Conservation (phyloP, 1,284 basidiomycete species). For the Mixia osmundae region DNA sequence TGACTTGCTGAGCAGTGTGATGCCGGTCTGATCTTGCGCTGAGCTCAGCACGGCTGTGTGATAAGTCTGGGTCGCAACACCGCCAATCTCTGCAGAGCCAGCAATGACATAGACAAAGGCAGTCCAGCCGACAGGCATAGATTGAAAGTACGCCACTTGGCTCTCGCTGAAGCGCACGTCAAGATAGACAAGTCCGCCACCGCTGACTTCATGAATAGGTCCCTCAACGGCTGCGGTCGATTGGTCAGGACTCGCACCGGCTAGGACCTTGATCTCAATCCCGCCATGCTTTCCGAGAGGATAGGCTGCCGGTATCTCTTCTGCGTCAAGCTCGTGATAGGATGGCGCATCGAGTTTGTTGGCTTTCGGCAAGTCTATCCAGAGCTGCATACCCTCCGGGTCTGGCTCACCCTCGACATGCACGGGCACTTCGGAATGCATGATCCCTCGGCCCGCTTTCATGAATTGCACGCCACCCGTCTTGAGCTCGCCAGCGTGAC, state of each 20-base stretch:
- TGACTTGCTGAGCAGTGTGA: conserved; percentile 17
- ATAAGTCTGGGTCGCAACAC: conserved; percentile 23
- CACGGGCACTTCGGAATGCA: conserved; percentile 47
- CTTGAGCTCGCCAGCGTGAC: conserved; percentile 44
- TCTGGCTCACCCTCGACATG: conserved; percentile 41
- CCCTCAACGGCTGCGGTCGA: neutral
- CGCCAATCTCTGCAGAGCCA: conserved; percentile 27
- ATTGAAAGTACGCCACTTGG: conserved; percentile 50
- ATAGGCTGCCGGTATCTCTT: conserved; percentile 20
- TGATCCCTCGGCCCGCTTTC: conserved; percentile 40
- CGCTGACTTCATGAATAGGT: conserved; percentile 37
- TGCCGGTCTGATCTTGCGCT: conserved; percentile 34
- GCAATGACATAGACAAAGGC: conserved; percentile 19
- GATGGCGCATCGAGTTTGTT: conserved; percentile 47
- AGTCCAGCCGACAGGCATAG: conserved; percentile 36
- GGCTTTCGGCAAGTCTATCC: conserved; percentile 74
- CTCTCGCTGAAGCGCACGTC: conserved; percentile 47
- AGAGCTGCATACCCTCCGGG: conserved; percentile 22
- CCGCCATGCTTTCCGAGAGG: conserved; percentile 2
- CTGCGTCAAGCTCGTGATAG: conserved; percentile 29
- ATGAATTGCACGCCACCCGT: conserved; percentile 84
- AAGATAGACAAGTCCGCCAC: conserved; percentile 91
- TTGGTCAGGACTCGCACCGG: neutral
- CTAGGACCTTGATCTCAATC: neutral
- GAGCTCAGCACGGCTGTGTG: conserved; percentile 32